A percentile compares a stretch with the other conserved stretches of the same genome.
Evolutionary conservation across 2,329 filamentous ascomycete species (phyloP).

Genomic region (Tothia fuscella): DNA sequence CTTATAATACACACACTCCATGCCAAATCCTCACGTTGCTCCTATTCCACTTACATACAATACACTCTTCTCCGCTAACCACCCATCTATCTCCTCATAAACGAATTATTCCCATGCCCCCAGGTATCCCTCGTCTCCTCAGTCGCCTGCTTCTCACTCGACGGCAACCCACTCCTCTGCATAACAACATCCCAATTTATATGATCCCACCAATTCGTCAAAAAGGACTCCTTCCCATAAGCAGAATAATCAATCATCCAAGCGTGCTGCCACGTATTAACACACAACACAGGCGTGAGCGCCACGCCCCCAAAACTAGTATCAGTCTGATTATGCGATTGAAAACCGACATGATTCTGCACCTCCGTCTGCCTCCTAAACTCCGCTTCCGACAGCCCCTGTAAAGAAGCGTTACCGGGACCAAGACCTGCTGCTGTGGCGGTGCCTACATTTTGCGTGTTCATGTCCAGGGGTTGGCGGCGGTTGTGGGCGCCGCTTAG

Average conservation of each 20-base stretch:
- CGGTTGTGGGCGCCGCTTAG: conserved; percentile 78
- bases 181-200: conserved; percentile 57
- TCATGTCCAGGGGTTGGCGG: conserved; percentile 56
- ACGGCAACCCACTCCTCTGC: neutral
- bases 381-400: neutral
- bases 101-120: too few species aligned
- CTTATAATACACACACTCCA: too few species aligned
- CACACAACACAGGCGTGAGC: conserved; percentile 67
- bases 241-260: conserved; percentile 76
- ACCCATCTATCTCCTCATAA: too few species aligned
- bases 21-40: too few species aligned
- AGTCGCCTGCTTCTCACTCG: too few species aligned
- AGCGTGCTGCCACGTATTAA: conserved; percentile 94
- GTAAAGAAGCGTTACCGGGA: conserved; percentile 11
- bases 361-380: conserved; percentile 9
- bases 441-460: conserved; percentile 35
- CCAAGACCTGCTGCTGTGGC: conserved; percentile 15
- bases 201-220: conserved; percentile 74
- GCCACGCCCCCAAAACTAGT: conserved; percentile 55
- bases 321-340: conserved; percentile 22
- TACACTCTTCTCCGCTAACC: too few species aligned
- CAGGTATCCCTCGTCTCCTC: too few species aligned
- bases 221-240: conserved; percentile 62
- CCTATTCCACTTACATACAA: too few species aligned
- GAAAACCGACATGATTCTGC: conserved; percentile 28